Evolutionary conservation across 1,139 yeast genomes (phyloP), one percentile per base, ranked within the genome.

Genomic region (Pichiaceae sp.): DNA sequence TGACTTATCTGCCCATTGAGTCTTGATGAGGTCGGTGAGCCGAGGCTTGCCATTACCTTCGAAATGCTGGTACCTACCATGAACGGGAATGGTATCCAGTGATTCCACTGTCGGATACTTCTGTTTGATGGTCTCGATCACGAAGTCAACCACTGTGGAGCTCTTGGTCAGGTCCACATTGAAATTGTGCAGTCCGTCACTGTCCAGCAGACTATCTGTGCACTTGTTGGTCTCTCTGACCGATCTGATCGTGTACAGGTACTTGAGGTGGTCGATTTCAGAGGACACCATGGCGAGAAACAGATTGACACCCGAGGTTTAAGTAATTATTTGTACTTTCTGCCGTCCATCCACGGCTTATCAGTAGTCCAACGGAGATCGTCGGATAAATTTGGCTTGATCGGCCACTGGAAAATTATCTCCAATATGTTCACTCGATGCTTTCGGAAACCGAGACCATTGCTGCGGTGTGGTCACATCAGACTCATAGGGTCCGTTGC

Each of bases 21-120:
- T 39, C 0, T 50, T 48, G 24, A 74, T 61, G 39, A 74, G 49
- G 3, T 46, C 40, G 17, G 63, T 66, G 27, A 75, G 59, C 30
- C 81, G 62, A 19, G 50, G 50, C 21, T 49, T 49, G 7, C 62
- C 65, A 19, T 71, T 72, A 18, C 66, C 72, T 43, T 73, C 71
- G 46, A 75, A 64, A 52, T 75, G 81, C 49, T 73, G 79, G 72
- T 75, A 74, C 39, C 82, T 61, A 3, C 81, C 81, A 50, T 75
- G 81, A 11, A 78, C 74, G 3, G 82, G 81, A 36, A 75, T 75
- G 2, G 38, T 35, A 4, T 41, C 35, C 3, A 57, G 44, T 0
- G 51, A 40, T 20, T 50, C 56, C 8, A 47, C 41, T 3, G 54
- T 49, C 4, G 59, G 59, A 34, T 45, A 57, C 3, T 46, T 32